phyloP scores from a whole-genome alignment of 208 protist genomes.

The Wallacemonas rigidus region DNA sequence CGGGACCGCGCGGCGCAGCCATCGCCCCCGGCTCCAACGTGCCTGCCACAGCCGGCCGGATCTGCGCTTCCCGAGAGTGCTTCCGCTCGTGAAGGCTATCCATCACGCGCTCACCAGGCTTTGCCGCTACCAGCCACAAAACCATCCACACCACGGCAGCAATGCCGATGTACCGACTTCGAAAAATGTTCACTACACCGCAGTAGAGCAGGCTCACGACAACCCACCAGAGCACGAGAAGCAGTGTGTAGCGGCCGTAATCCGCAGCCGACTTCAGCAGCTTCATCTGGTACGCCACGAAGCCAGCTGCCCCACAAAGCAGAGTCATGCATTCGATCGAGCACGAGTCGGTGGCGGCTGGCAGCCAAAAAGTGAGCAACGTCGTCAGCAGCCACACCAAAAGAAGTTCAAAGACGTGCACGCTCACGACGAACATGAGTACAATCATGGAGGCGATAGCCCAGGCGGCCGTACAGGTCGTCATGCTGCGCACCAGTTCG shows the following conservation, averaged over 20 bases:
- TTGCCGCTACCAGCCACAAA: conserved; percentile 24
- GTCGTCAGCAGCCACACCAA: conserved; percentile 81
- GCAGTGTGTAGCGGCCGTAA: conserved; percentile 39
- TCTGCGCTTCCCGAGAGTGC: not conserved
- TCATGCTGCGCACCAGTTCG: conserved; percentile 48
- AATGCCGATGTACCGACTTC: conserved; percentile 60
- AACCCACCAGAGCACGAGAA: conserved; percentile 75
- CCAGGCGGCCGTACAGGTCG: conserved; percentile 56
- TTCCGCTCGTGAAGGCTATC: not conserved
- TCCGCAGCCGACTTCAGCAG: conserved; percentile 27
- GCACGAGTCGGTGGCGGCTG: conserved; percentile 81
- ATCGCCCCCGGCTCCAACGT: not conserved
- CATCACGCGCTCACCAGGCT: not conserved
- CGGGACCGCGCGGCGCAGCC: not conserved
- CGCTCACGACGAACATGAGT: conserved; percentile 77
- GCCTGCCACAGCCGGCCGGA: not conserved
- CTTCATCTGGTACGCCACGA: conserved; percentile 48
- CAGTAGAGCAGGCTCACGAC: conserved; percentile 51
- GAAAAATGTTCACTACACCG: conserved; percentile 37
- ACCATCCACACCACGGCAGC: conserved; percentile 30
- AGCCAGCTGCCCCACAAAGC: conserved; percentile 43
- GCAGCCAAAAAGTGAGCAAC: conserved; percentile 79
- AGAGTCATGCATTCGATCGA: conserved; percentile 68
- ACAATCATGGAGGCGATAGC: conserved; percentile 56
- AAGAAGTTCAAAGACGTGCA: conserved; percentile 88